phyloP scores from a whole-genome alignment of 345 rosid genomes.

The Sonneratia alba region DNA sequence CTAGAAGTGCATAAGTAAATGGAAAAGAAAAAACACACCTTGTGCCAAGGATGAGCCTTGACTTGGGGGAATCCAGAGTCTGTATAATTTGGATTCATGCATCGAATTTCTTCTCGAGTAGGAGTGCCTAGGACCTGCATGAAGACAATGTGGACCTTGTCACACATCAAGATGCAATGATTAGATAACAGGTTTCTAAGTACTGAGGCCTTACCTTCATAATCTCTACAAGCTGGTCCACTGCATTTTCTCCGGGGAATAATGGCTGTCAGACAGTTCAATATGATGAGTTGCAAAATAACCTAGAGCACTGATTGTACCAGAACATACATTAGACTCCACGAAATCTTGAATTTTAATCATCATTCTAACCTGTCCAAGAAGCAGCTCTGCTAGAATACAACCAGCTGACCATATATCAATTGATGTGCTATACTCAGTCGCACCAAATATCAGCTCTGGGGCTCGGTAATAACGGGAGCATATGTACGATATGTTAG shows the following conservation, averaged over 20 bases:
- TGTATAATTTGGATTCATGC: conserved; percentile 84
- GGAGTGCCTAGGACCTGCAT: conserved; percentile 83
- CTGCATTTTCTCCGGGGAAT: conserved; percentile 74
- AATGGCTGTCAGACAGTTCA: conserved; percentile 36
- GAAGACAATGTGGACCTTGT: conserved; percentile 8
- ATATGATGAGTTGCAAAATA: neutral
- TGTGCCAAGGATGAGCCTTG: conserved; percentile 86
- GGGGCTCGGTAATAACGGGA: conserved; percentile 88
- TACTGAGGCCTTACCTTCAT: conserved; percentile 40
- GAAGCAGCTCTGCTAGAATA: conserved; percentile 87
- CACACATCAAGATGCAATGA: conserved; percentile 6
- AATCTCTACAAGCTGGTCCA: conserved; percentile 84
- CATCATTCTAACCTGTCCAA: conserved; percentile 52
- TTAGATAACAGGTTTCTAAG: neutral
- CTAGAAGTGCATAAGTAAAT: neutral
- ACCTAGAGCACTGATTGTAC: neutral
- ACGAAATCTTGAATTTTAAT: neutral
- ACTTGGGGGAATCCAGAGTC: conserved; percentile 72
- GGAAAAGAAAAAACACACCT: conserved; percentile 26
- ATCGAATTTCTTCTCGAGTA: conserved; percentile 76
- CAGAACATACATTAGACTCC: neutral
- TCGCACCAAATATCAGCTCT: conserved; percentile 77
- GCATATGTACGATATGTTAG: conserved; percentile 72
- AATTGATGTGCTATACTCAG: conserved; percentile 66
- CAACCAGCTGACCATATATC: conserved; percentile 95